Conservation (phyloP, 2,329 filamentous ascomycete genomes). For the Penicillium oxalicum region DNA sequence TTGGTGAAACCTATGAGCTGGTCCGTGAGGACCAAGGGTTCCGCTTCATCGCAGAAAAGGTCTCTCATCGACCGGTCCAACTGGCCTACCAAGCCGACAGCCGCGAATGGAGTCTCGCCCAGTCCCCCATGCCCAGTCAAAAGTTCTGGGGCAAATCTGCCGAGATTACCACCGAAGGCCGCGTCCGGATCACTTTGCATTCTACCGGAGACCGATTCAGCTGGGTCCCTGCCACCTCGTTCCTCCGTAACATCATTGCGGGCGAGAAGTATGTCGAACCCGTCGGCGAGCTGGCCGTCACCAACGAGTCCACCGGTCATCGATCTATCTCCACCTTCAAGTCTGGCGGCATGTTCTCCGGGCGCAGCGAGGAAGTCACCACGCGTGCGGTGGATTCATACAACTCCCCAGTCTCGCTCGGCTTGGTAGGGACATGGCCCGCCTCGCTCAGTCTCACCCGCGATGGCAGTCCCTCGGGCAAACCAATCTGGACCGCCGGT, state of each 20-base stretch:
- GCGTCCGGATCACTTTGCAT: conserved; percentile 71
- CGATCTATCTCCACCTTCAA: conserved; percentile 88
- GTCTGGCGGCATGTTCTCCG: conserved; percentile 93
- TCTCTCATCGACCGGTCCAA: conserved; percentile 84
- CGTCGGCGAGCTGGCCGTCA: conserved; percentile 78
- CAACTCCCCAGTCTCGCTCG: conserved; percentile 60
- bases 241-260: conserved; percentile 91
- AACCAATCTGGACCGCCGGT: conserved; percentile 73
- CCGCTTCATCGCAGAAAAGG: conserved; percentile 90
- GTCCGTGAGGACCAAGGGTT: conserved; percentile 82
- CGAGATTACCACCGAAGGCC: conserved; percentile 88
- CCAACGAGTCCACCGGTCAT: conserved; percentile 75
- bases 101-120: conserved; percentile 75
- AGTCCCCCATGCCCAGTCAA: conserved; percentile 81
- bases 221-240: conserved; percentile 83
- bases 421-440: conserved; percentile 81
- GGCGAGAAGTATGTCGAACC: conserved; percentile 98
- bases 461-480: conserved; percentile 55
- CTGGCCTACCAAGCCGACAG: conserved; percentile 91
- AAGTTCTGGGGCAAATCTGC: conserved; percentile 99
- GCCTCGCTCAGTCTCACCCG: conserved; percentile 61
- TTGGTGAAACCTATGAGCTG: conserved; percentile 92
- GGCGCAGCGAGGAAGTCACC: conserved; percentile 80
- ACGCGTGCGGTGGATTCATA: conserved; percentile 65
- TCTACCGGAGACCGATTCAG: conserved; percentile 74